Evolutionary conservation across 768 basidiomycete species (phyloP), one percentile per base, ranked within the genome.

Genomic region (Chalciporus sphaerocephalus): DNA sequence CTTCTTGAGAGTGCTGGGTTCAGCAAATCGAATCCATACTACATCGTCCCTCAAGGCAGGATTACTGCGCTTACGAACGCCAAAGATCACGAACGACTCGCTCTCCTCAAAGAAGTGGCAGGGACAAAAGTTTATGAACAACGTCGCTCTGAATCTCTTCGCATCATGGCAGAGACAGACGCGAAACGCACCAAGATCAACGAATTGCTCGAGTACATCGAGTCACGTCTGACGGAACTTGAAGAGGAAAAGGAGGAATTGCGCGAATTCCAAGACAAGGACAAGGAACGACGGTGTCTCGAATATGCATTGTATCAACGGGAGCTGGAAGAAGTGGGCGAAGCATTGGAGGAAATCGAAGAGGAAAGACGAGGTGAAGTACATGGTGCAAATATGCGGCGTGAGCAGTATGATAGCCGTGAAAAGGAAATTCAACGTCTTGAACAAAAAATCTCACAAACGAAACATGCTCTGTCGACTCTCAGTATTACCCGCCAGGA

Each of bases 41-140:
- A 98, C 59, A 99, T 99, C 54, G 95, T 98, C 0, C 96, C 96
- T 2, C 96, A 99, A 73, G 96, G 96, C 42, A 74, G 95, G 40
- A 97, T 99, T 51, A 98, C 95, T 0, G 84, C 90, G 17, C 73
- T 99, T 11, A 99, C 95, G 7, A 99, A 98, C 52, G 94, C 94
- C 18, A 96, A 96, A 65, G 96, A 99, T 58, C 81, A 85, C 40
- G 95, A 99, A 63, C 80, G 96, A 2, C 76, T 99, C 5, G 83
- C 89, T 0, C 76, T 99, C n/a, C 73, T 99, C 37, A 98, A 99
- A 60, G 96, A 99, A 66, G 94, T 99, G 0, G 96, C 95, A 0
- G 96, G 96, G 3, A 99, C 96, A 0, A 92, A 96, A 56, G 92
- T 98, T 1, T 99, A 99, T 60, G 96, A 99, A 68, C 88, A 95